A percentile compares a stretch with the other conserved stretches of the same genome.
These are phyloP conservation scores for Puccinia horiana DNA, from an alignment of 1,284 basidiomycete genomes.

Conservation along the genomic window DNA sequence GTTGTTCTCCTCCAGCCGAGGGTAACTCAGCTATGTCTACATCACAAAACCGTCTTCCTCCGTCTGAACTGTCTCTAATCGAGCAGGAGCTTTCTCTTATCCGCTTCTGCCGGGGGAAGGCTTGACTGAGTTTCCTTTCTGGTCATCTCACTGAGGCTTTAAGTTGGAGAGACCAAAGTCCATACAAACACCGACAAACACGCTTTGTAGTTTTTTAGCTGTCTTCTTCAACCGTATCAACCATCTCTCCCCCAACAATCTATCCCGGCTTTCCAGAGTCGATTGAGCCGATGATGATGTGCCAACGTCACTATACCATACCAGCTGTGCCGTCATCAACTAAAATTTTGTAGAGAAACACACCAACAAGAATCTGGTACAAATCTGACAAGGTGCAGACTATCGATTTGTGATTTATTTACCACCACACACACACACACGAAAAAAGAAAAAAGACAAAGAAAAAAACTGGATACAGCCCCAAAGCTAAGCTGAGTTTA, in stretches of 20 bases:
- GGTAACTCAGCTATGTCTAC: no score
- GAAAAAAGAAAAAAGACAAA: neutral
- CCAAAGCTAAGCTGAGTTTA: no score
- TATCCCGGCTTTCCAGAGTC: neutral
- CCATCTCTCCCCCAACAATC: neutral
- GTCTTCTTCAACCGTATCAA: neutral
- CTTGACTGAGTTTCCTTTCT: neutral
- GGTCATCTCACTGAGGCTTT: neutral
- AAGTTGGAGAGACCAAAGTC: slow-evolving; percentile 4
- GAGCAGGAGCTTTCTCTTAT: neutral
- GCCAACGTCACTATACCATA: no score
- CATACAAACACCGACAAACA: neutral
- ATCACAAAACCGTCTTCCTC: no score
- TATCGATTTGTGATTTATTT: no score
- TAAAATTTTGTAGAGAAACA: neutral
- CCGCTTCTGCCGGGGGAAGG: neutral
- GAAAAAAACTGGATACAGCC: no score
- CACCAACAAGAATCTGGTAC: neutral
- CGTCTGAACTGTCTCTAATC: neutral
- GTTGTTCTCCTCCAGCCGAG: neutral
- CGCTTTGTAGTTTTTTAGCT: neutral
- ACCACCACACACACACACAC: neutral
- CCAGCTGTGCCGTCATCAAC: no score
- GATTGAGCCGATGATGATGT: neutral
- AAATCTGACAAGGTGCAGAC: neutral